Percentiles rank a stretch among this genome's conserved stretches.
Evolutionary conservation across 2,329 filamentous ascomycete genomes (phyloP).

Genomic region (Sclerotinia minor): DNA sequence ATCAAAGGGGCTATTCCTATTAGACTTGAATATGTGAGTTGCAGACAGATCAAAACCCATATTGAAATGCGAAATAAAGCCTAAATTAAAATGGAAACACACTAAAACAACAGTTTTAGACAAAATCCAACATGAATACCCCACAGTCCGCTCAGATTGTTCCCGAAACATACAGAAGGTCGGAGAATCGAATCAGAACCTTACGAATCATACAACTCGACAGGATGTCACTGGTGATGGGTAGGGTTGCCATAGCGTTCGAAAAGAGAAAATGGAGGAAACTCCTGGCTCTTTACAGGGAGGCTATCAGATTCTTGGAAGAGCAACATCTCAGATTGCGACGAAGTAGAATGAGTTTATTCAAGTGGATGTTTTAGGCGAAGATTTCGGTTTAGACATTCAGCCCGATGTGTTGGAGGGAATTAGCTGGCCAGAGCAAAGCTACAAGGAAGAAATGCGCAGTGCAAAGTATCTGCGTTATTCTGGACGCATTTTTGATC

Average conservation of each 20-base stretch:
- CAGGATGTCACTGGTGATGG: background rate
- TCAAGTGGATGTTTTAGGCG: background rate
- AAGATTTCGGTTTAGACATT: background rate
- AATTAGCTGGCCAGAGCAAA: background rate
- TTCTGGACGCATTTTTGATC: too few relatives aligned
- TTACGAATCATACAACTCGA: too few relatives aligned
- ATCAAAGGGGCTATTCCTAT: too few relatives aligned
- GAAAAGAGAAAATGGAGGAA: background rate
- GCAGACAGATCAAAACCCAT: too few relatives aligned
- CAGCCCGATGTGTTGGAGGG: background rate
- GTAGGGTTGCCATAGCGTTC: background rate
- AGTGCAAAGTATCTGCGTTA: background rate
- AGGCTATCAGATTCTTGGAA: background rate
- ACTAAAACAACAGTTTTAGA: too few relatives aligned
- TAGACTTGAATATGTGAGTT: too few relatives aligned
- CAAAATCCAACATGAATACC: too few relatives aligned
- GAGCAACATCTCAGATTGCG: background rate
- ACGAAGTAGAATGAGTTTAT: background rate
- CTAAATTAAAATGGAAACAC: too few relatives aligned
- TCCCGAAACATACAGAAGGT: too few relatives aligned
- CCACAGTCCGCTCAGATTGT: too few relatives aligned
- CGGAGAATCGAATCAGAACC: too few relatives aligned
- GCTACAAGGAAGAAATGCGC: accelerated
- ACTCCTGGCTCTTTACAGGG: background rate
- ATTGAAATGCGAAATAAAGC: too few relatives aligned